These are phyloP conservation scores for Pleurozium schreberi DNA, from an alignment of 225 moss, liverwort and hornwort genomes.

Conservation along the genomic window DNA sequence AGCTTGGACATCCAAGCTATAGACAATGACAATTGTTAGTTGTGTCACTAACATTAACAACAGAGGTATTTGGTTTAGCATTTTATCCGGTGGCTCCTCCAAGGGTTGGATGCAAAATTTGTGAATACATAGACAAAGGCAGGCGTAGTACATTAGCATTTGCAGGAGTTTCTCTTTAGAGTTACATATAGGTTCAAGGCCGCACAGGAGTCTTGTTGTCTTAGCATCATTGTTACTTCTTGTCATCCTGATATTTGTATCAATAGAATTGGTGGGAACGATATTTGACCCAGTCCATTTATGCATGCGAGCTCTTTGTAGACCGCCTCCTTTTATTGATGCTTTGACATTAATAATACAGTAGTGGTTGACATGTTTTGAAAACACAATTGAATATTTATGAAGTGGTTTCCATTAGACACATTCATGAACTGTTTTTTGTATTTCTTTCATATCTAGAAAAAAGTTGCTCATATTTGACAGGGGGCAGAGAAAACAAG, in stretches of 20 bases:
- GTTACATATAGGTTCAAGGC: slow-evolving; percentile 4
- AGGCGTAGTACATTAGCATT: slow-evolving; percentile 13
- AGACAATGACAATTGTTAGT: not conserved
- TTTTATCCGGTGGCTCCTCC: not conserved
- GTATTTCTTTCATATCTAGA: not conserved
- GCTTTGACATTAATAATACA: not conserved
- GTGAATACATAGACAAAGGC: slow-evolving; percentile 29
- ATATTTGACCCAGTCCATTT: slow-evolving; percentile 1
- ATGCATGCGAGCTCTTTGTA: not conserved
- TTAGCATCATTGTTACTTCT: slow-evolving; percentile 4
- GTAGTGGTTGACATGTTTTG: not conserved
- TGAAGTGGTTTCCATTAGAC: not conserved
- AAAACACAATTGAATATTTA: not conserved
- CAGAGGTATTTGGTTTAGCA: slow-evolving; percentile 20
- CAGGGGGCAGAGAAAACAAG: not conserved
- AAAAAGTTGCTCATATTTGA: not conserved
- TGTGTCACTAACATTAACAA: not conserved
- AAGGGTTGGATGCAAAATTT: slow-evolving; percentile 12
- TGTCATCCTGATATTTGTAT: slow-evolving; percentile 5
- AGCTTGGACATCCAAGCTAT: slow-evolving; percentile 19
- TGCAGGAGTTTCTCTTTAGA: not conserved
- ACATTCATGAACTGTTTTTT: not conserved
- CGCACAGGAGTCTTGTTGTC: not conserved
- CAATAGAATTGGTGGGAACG: not conserved
- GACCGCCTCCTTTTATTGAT: not conserved